Conservation (phyloP, 192 early-diverging fungal genomes). For the Diversispora epigaea region DNA sequence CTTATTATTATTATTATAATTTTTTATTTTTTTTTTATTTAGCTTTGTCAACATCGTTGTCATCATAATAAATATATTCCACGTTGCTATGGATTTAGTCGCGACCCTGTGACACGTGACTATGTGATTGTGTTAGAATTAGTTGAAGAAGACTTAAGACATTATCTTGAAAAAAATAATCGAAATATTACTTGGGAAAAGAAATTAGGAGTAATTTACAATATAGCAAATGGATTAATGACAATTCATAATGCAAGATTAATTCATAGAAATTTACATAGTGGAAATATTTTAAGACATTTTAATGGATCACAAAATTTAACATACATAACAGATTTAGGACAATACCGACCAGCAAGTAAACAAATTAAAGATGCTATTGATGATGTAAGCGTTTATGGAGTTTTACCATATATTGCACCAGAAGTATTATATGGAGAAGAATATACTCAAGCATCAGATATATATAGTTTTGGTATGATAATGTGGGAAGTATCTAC, state of each 20-base stretch:
- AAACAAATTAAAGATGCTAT: background rate
- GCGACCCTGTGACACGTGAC: background rate
- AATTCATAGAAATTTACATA: slow-evolving; percentile 21
- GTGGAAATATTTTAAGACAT: slow-evolving; percentile 21
- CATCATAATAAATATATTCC: background rate
- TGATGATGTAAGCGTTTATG: background rate
- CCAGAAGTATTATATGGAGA: slow-evolving; percentile 10
- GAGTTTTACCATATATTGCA: slow-evolving; percentile 7
- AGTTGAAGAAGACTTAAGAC: background rate
- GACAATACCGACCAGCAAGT: background rate
- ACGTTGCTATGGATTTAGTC: slow-evolving; percentile 21
- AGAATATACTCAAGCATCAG: background rate
- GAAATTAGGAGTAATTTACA: slow-evolving; percentile 12
- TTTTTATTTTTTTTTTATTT: background rate
- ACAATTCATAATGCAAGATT: slow-evolving; percentile 21
- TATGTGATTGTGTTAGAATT: slow-evolving; percentile 16
- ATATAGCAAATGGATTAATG: slow-evolving; percentile 19
- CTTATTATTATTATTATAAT: too few species aligned
- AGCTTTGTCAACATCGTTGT: background rate
- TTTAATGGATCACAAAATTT: slow-evolving; percentile 18
- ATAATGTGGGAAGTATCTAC: slow-evolving; percentile 19
- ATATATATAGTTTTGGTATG: slow-evolving; percentile 28
- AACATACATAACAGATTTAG: slow-evolving; percentile 15
- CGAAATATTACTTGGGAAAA: slow-evolving; percentile 12
- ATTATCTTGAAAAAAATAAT: slow-evolving; percentile 3